A percentile compares a stretch with the other conserved stretches of the same genome.
Evolutionary conservation across 768 basidiomycete species (phyloP).

Genomic region (Dioszegia hungarica): DNA sequence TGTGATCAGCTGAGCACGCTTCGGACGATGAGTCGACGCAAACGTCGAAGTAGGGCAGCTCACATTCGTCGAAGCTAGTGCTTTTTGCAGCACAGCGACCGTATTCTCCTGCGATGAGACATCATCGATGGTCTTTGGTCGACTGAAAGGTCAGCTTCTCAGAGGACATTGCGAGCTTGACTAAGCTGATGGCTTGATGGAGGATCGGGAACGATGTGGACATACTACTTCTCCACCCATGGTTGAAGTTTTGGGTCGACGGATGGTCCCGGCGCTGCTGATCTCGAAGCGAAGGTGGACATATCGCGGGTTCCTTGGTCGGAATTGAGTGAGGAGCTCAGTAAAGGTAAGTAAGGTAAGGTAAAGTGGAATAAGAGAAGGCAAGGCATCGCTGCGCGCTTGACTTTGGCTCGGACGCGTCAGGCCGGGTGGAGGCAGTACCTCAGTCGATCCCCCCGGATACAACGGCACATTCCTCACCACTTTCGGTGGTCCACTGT

Average conservation of each 20-base stretch:
- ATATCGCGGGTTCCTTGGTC: too few species aligned
- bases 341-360: too few species aligned
- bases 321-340: too few species aligned
- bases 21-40: neutral
- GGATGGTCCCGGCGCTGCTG: conserved; percentile 19
- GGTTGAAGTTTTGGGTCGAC: conserved; percentile 51
- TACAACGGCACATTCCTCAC: too few species aligned
- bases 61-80: conserved; percentile 88
- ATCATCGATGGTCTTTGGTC: conserved; percentile 96
- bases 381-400: too few species aligned
- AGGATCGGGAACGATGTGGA: conserved; percentile 8
- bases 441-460: too few species aligned
- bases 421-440: too few species aligned
- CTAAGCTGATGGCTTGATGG: neutral
- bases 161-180: too few species aligned
- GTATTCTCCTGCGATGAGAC: conserved; percentile 97
- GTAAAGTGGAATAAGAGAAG: too few species aligned
- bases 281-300: conserved; percentile 9
- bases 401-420: too few species aligned
- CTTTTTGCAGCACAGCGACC: conserved; percentile 82
- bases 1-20: neutral
- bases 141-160: conserved; percentile 54
- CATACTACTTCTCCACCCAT: conserved; percentile 99
- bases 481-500: too few species aligned
- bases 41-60: neutral